These are phyloP conservation scores for Podila clonocystis DNA, from an alignment of 192 early-diverging fungal genomes.

Conservation along the genomic window DNA sequence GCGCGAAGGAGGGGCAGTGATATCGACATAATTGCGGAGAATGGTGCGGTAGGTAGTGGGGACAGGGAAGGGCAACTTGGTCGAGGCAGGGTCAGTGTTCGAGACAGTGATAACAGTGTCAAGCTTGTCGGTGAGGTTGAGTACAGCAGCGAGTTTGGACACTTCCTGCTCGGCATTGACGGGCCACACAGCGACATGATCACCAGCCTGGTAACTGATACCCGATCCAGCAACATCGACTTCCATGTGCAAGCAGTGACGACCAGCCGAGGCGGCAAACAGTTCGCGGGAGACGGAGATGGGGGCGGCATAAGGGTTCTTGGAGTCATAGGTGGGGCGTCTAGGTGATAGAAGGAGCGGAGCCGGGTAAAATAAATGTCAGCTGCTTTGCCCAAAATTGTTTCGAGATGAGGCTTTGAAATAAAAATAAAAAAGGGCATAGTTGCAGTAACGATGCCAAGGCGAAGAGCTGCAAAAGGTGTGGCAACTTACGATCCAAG, in stretches of 20 bases:
- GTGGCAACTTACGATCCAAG: conserved; percentile 50
- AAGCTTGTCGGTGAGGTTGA: conserved; percentile 70
- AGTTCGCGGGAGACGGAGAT: conserved; percentile 72
- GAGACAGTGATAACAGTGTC: conserved; percentile 77
- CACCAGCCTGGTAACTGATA: conserved; percentile 90
- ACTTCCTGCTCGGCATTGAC: conserved; percentile 87
- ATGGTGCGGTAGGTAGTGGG: conserved; percentile 88
- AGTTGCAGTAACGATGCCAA: background rate
- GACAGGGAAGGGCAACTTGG: conserved; percentile 87
- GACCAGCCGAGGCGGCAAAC: conserved; percentile 68
- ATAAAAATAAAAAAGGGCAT: conserved; percentile 18
- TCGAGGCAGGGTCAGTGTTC: conserved; percentile 80
- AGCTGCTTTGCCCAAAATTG: conserved; percentile 5
- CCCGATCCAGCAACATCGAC: conserved; percentile 87
- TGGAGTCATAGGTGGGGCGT: conserved; percentile 78
- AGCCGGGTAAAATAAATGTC: conserved; percentile 14
- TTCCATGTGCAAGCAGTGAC: conserved; percentile 94
- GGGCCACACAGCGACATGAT: conserved; percentile 95
- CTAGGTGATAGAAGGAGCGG: conserved; percentile 19
- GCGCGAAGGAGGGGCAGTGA: conserved; percentile 78
- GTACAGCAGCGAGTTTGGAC: conserved; percentile 65
- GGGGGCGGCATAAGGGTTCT: conserved; percentile 84
- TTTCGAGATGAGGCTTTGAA: no score
- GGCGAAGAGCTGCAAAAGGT: background rate
- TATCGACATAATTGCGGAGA: conserved; percentile 93